Evolutionary conservation across 257 asterid species (phyloP).

Genomic region (Solanum peruvianum): DNA sequence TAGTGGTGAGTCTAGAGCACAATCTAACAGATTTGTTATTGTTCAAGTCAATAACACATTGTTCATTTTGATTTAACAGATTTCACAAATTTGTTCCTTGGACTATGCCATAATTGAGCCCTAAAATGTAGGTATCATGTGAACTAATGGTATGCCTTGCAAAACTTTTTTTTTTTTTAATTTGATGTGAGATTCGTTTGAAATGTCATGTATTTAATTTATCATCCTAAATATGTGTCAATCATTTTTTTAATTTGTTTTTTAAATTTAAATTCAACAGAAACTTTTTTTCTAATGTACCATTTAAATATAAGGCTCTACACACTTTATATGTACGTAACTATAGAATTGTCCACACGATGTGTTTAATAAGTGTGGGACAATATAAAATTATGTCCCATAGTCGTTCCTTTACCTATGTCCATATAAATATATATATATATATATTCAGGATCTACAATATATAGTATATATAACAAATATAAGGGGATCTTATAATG

Average conservation of each 20-base stretch:
- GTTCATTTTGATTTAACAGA: background rate
- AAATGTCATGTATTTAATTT: background rate
- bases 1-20: background rate
- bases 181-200: background rate
- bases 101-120: background rate
- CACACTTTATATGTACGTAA: background rate
- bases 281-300: background rate
- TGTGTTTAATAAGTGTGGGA: background rate
- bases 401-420: background rate
- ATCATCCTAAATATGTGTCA: background rate
- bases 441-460: background rate
- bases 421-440: background rate
- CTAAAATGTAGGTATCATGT: background rate
- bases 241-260: background rate
- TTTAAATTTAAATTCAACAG: background rate
- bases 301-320: background rate
- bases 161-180: background rate
- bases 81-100: background rate
- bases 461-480: background rate
- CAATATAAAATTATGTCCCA: background rate
- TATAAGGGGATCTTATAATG: background rate
- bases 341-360: background rate
- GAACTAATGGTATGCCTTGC: background rate
- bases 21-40: background rate
- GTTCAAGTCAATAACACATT: background rate